phyloP scores from a whole-genome alignment of 2,329 filamentous ascomycete species.

The Venturia oleaginea region DNA sequence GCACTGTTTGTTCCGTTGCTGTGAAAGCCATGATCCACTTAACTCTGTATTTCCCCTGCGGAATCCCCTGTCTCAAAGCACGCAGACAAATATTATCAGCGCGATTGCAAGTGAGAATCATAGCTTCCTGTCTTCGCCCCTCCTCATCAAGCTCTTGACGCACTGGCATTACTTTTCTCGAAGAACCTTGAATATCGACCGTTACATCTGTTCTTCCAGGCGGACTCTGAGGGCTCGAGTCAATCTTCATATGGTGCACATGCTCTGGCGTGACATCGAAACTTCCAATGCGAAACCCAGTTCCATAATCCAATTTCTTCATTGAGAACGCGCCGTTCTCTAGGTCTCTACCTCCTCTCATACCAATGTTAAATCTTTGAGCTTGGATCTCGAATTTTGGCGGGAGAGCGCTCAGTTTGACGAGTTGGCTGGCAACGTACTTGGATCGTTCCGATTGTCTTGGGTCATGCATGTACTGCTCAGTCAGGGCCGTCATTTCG shows the following conservation, averaged over 20 bases:
- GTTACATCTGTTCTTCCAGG: constrained; percentile 20
- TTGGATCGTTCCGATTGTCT: constrained; percentile 24
- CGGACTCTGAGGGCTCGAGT: background rate
- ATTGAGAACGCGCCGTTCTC: constrained; percentile 24
- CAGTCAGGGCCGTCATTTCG: constrained; percentile 30
- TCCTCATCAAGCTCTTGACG: constrained; percentile 29
- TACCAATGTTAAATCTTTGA: constrained; percentile 25
- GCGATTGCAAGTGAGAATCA: constrained; percentile 26
- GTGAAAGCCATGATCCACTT: constrained; percentile 26
- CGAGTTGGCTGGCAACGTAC: constrained; percentile 27
- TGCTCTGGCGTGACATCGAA: constrained; percentile 8
- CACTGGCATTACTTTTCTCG: constrained; percentile 27
- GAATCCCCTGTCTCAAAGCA: constrained; percentile 28
- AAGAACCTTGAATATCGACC: constrained; percentile 20
- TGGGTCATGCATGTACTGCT: constrained; percentile 31
- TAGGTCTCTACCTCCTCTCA: constrained; percentile 24
- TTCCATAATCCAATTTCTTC: constrained; percentile 30
- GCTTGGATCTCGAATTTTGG: constrained; percentile 28
- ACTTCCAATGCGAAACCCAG: constrained; percentile 23
- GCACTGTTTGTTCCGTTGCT: constrained; percentile 18
- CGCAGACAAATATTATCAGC: constrained; percentile 28
- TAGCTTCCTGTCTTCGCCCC: constrained; percentile 26
- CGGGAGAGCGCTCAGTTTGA: constrained; percentile 28
- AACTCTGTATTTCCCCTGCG: constrained; percentile 28
- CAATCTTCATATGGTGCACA: background rate